Evolutionary conservation across 139 green algal genomes (phyloP).

Genomic region (Chlorella sp.): DNA sequence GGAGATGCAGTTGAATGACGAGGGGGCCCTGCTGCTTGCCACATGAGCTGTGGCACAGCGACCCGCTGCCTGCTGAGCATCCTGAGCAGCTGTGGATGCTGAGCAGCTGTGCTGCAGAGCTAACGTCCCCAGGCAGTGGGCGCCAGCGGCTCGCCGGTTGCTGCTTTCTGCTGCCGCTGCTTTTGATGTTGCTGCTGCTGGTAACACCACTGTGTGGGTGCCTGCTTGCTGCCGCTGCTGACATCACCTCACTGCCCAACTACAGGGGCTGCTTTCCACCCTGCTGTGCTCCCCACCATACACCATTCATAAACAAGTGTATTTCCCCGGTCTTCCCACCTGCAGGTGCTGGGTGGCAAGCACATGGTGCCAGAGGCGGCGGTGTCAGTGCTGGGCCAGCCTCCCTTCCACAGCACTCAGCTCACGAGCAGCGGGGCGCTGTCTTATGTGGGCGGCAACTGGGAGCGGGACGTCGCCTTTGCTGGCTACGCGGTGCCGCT

Average conservation of each 20-base stretch:
- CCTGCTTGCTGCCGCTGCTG: background rate
- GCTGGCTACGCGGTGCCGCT: constrained; percentile 89
- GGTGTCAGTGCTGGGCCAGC: constrained; percentile 81
- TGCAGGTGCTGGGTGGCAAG: constrained; percentile 91
- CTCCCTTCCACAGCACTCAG: constrained; percentile 93
- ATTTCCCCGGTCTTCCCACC: background rate
- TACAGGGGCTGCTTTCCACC: no score
- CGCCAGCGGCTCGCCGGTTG: no score
- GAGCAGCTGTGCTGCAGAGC: no score
- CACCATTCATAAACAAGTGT: background rate
- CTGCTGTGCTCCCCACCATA: no score
- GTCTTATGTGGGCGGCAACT: constrained; percentile 94
- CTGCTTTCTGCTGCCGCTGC: background rate
- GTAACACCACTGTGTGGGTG: background rate
- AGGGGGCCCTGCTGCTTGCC: no score
- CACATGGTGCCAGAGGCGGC: constrained; percentile 83
- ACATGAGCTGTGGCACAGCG: no score
- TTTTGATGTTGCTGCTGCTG: no score
- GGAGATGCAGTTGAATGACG: no score
- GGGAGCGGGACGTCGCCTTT: constrained; percentile 94
- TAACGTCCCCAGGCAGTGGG: no score
- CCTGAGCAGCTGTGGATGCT: no score
- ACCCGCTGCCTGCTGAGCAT: no score
- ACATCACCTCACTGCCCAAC: background rate
- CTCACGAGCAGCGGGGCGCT: constrained; percentile 86